Percentiles rank a stretch among this genome's conserved stretches.
Evolutionary conservation across 2,329 filamentous ascomycete species (phyloP).

Genomic region (Colletotrichum eremochloae): DNA sequence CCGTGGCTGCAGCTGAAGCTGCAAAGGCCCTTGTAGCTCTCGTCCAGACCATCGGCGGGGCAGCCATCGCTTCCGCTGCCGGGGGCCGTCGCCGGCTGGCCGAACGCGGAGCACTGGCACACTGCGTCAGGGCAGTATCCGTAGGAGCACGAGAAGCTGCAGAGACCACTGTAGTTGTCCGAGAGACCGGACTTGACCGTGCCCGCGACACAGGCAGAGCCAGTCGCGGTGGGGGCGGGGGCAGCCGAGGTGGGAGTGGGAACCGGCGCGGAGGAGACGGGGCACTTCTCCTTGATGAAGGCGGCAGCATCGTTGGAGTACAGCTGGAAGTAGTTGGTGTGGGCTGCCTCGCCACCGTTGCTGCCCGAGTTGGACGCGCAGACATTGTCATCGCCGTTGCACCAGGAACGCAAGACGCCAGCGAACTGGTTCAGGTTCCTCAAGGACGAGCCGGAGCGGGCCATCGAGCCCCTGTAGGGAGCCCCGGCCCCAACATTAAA

Average conservation of each 20-base stretch:
- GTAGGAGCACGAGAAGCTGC: constrained; percentile 49
- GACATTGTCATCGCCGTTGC: constrained; percentile 53
- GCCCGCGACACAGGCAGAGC: constrained; percentile 46
- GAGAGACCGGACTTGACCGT: constrained; percentile 47
- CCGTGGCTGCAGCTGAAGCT: constrained; percentile 61
- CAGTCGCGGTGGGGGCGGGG: constrained; percentile 34
- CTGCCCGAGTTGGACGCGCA: constrained; percentile 52
- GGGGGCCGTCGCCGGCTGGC: constrained; percentile 45
- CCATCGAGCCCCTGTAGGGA: constrained; percentile 19
- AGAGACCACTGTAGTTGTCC: constrained; percentile 52
- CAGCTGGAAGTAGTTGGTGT: constrained; percentile 51
- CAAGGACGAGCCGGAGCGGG: constrained; percentile 30
- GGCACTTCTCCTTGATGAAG: constrained; percentile 41
- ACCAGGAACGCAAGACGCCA: constrained; percentile 50
- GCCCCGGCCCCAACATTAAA: constrained; percentile 51
- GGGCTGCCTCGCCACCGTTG: constrained; percentile 47
- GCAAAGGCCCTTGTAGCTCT: constrained; percentile 59
- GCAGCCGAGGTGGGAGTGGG: constrained; percentile 22
- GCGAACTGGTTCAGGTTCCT: constrained; percentile 33
- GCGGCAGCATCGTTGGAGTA: constrained; percentile 35
- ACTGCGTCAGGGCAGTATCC: constrained; percentile 52
- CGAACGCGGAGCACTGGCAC: constrained; percentile 52
- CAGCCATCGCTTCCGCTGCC: constrained; percentile 48
- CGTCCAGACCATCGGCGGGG: constrained; percentile 50
- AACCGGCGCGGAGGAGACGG: constrained; percentile 9